Conservation (phyloP, 2,329 filamentous ascomycete genomes). For the Saccharata proteae region DNA sequence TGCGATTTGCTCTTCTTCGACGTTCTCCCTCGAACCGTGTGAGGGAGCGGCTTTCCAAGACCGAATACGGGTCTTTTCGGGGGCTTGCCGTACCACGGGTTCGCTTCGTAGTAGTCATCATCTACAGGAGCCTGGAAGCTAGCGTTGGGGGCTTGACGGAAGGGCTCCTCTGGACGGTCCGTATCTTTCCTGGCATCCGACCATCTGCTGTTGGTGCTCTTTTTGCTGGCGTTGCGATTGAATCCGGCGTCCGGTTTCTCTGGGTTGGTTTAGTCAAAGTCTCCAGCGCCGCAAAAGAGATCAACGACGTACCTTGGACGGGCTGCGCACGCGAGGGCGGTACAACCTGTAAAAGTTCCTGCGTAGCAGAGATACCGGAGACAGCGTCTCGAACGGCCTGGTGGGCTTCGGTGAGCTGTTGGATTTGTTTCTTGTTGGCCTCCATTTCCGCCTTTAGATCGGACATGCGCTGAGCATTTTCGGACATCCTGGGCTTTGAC, state of each 20-base stretch:
- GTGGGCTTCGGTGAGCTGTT: slow-evolving; percentile 3
- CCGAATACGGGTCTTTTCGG: slow-evolving; percentile 4
- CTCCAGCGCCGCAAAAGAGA: neutral
- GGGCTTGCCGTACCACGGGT: slow-evolving; percentile 4
- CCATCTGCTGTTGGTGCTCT: neutral
- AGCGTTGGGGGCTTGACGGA: neutral
- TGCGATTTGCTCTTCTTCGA: neutral
- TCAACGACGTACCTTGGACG: neutral
- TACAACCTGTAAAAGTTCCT: neutral
- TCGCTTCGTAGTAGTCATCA: slow-evolving; percentile 4
- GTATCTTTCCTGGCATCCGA: slow-evolving; percentile 1
- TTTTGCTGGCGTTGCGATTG: slow-evolving; percentile 2
- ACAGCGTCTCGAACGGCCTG: slow-evolving; percentile 1
- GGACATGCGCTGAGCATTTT: neutral
- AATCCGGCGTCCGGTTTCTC: neutral
- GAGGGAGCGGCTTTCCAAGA: slow-evolving; percentile 5
- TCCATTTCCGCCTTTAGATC: slow-evolving; percentile 3
- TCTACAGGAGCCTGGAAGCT: slow-evolving; percentile 1
- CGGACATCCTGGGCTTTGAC: too few relatives aligned
- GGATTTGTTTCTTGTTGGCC: slow-evolving; percentile 5
- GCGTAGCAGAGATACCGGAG: neutral
- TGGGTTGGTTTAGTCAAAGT: too few relatives aligned
- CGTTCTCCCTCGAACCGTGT: neutral
- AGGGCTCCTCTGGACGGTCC: slow-evolving; percentile 1
- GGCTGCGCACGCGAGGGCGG: too few relatives aligned